These are phyloP conservation scores for Colletotrichum kahawae DNA, from an alignment of 2,329 filamentous ascomycete species.

Conservation along the genomic window DNA sequence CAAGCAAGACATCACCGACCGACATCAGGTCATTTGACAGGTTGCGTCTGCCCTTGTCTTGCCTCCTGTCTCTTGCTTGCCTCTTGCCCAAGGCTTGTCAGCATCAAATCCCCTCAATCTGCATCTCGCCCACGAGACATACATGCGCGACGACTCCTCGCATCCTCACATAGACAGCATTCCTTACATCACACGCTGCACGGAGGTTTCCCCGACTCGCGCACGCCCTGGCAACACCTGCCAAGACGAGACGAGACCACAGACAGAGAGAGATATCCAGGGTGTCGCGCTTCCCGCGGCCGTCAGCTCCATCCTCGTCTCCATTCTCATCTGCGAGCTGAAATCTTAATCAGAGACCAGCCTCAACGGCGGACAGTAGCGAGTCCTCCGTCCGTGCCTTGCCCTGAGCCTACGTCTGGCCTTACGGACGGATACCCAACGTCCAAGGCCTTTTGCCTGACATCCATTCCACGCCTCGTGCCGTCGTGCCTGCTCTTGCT, in stretches of 20 bases:
- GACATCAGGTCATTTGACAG: constrained; percentile 18
- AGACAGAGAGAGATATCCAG: neutral
- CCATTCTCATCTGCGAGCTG: neutral
- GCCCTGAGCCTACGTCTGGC: neutral
- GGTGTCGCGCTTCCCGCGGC: neutral
- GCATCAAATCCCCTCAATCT: neutral
- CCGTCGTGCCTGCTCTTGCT: neutral
- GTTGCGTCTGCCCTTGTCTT: constrained; percentile 7
- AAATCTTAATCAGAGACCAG: neutral
- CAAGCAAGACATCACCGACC: constrained; percentile 9
- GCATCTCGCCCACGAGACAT: neutral
- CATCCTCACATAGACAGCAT: neutral
- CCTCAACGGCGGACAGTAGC: neutral
- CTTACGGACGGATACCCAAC: neutral
- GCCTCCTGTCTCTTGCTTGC: neutral
- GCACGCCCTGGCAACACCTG: neutral
- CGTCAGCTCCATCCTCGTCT: neutral
- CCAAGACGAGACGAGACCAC: neutral
- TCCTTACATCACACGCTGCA: neutral
- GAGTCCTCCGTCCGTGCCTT: neutral
- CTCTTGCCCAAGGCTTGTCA: neutral
- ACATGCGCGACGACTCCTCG: neutral
- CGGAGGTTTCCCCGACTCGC: neutral
- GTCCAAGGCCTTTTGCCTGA: neutral
- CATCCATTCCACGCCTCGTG: neutral